A percentile compares a stretch with the other conserved stretches of the same genome.
phyloP scores from a whole-genome alignment of 192 early-diverging fungal genomes.

The Phlyctochytrium arcticum region DNA sequence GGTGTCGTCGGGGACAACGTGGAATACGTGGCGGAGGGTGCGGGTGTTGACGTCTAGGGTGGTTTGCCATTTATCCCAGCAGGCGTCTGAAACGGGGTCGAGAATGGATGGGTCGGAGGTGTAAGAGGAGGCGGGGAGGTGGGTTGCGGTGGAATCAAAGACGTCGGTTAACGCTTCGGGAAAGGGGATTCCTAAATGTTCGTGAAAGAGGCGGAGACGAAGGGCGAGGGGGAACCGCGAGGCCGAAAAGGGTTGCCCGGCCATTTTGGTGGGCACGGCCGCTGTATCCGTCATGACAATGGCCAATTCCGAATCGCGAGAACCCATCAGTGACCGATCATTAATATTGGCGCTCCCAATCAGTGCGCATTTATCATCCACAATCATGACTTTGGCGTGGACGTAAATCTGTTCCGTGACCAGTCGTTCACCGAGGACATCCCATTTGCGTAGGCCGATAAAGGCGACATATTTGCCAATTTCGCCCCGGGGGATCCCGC shows the following conservation, averaged over 20 bases:
- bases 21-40: conserved; percentile 76
- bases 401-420: conserved; percentile 84
- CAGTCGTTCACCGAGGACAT: conserved; percentile 48
- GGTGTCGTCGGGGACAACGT: conserved; percentile 81
- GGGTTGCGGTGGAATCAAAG: not conserved
- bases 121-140: not conserved
- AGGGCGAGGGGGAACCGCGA: conserved; percentile 70
- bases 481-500: conserved; percentile 9
- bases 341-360: conserved; percentile 90
- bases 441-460: conserved; percentile 70
- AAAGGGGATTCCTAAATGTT: conserved; percentile 71
- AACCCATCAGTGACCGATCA: conserved; percentile 84
- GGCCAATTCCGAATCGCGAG: conserved; percentile 85
- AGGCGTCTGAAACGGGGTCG: conserved; percentile 68
- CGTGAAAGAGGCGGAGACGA: conserved; percentile 72
- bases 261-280: conserved; percentile 65
- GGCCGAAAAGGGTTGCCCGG: conserved; percentile 66
- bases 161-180: conserved; percentile 9
- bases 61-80: conserved; percentile 58
- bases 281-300: conserved; percentile 74
- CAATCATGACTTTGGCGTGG: conserved; percentile 71
- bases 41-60: conserved; percentile 65
- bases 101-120: conserved; percentile 7
- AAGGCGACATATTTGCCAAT: conserved; percentile 28
- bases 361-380: conserved; percentile 78